Conservation (phyloP, 2,329 filamentous ascomycete genomes). For the Mycosphaerella sp. region DNA sequence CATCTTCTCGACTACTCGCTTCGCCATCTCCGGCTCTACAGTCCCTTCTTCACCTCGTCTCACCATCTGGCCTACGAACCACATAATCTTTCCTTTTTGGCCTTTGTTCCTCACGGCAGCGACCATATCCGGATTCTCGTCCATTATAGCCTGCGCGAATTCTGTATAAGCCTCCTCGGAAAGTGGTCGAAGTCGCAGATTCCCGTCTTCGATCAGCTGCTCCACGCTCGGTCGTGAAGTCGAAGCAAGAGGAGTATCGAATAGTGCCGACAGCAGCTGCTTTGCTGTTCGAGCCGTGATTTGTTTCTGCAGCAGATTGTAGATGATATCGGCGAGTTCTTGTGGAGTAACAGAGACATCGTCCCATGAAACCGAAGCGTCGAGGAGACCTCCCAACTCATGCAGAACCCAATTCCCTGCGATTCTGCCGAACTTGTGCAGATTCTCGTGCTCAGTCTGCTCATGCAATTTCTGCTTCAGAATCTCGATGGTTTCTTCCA, state of each 20-base stretch:
- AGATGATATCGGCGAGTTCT: slow-evolving; percentile 42
- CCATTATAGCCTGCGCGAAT: slow-evolving; percentile 50
- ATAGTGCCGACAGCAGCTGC: slow-evolving; percentile 51
- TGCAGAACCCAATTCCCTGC: slow-evolving; percentile 56
- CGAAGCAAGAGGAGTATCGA: slow-evolving; percentile 27
- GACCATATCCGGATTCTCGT: slow-evolving; percentile 52
- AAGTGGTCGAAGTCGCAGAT: slow-evolving; percentile 51
- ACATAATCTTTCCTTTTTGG: slow-evolving; percentile 60
- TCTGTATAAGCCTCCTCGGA: slow-evolving; percentile 51
- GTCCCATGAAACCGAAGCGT: slow-evolving; percentile 36
- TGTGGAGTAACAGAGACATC: slow-evolving; percentile 36
- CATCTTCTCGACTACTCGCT: slow-evolving; percentile 48
- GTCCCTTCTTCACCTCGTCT: slow-evolving; percentile 53
- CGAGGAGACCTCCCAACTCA: slow-evolving; percentile 46
- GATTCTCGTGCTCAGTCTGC: slow-evolving; percentile 28
- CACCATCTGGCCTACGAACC: slow-evolving; percentile 65
- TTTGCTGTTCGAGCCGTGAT: slow-evolving; percentile 55
- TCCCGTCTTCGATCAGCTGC: slow-evolving; percentile 52
- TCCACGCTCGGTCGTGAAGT: slow-evolving; percentile 38
- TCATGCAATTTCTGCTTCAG: slow-evolving; percentile 27
- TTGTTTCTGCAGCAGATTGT: slow-evolving; percentile 37
- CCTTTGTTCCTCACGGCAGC: slow-evolving; percentile 54
- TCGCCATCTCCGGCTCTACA: slow-evolving; percentile 56
- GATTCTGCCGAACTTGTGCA: slow-evolving; percentile 41
- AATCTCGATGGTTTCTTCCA: slow-evolving; percentile 57